Conservation (phyloP, 1,284 basidiomycete species). For the Earliella scabrosa region DNA sequence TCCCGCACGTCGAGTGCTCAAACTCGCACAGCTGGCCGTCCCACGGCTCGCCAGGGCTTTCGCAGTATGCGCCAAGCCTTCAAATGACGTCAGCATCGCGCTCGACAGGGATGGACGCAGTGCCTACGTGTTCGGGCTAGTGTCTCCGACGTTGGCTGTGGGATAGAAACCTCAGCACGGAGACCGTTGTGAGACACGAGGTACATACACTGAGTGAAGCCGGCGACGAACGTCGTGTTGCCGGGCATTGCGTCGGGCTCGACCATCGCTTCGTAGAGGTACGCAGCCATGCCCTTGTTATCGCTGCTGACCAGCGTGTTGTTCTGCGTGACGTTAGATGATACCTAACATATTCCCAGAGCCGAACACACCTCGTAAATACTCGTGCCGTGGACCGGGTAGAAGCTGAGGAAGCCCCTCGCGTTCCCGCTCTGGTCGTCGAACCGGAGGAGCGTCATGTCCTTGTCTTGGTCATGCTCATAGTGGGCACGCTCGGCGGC, state of each 20-base stretch:
- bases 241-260: slow-evolving; percentile 72
- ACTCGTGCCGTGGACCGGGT: slow-evolving; percentile 82
- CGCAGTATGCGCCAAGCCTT: slow-evolving; percentile 68
- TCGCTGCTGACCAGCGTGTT: slow-evolving; percentile 78
- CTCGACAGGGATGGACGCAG: not conserved
- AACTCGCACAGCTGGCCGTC: slow-evolving; percentile 70
- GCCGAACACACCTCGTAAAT: slow-evolving; percentile 60
- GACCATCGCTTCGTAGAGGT: slow-evolving; percentile 70
- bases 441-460: slow-evolving; percentile 68
- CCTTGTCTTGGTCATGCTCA: slow-evolving; percentile 73
- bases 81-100: not conserved
- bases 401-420: slow-evolving; percentile 76
- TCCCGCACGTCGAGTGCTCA: slow-evolving; percentile 76
- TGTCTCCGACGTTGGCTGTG: slow-evolving; percentile 78
- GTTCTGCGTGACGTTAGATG: slow-evolving; percentile 48
- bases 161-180: too few species aligned
- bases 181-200: too few species aligned
- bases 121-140: slow-evolving; percentile 74
- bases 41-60: slow-evolving; percentile 70
- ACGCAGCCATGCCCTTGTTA: slow-evolving; percentile 86
- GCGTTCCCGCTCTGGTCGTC: slow-evolving; percentile 59
- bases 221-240: slow-evolving; percentile 73
- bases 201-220: slow-evolving; percentile 68
- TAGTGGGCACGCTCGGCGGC: slow-evolving; percentile 67
- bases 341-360: not conserved